Conservation (phyloP, 805 yeast species). For the Kodamaea kaohsiungensis region DNA sequence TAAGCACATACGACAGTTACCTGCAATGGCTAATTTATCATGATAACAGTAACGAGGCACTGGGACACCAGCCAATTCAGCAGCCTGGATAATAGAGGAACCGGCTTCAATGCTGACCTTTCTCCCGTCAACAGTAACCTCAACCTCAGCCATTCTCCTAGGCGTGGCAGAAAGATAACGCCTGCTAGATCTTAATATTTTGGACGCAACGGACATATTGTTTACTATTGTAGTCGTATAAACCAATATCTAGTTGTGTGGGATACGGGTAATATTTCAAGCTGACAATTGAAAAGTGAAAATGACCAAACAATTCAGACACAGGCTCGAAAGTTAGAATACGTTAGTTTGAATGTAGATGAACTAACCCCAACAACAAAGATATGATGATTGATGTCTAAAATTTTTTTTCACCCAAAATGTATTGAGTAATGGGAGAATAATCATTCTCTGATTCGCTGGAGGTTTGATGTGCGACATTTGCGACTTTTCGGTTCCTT, state of each 20-base stretch:
- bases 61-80: conserved; percentile 85
- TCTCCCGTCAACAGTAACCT: conserved; percentile 64
- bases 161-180: conserved; percentile 36
- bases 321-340: background rate
- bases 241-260: background rate
- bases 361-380: background rate
- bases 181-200: conserved; percentile 15
- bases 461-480: conserved; percentile 8
- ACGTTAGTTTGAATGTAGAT: background rate
- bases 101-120: conserved; percentile 82
- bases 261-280: background rate
- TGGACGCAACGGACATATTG: conserved; percentile 11
- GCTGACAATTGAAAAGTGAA: background rate
- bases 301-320: background rate
- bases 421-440: conserved; percentile 18
- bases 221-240: conserved; percentile 10
- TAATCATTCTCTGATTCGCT: conserved; percentile 31
- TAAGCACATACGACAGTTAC: conserved; percentile 91
- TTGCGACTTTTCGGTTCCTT: conserved; percentile 1
- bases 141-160: conserved; percentile 52
- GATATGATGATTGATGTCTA: background rate
- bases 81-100: conserved; percentile 85
- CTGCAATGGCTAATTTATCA: conserved; percentile 87
- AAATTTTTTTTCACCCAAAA: conserved; percentile 12
- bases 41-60: conserved; percentile 91